Conservation (phyloP, 441 rosid genomes). For the Bocquillonia castaneifolia region DNA sequence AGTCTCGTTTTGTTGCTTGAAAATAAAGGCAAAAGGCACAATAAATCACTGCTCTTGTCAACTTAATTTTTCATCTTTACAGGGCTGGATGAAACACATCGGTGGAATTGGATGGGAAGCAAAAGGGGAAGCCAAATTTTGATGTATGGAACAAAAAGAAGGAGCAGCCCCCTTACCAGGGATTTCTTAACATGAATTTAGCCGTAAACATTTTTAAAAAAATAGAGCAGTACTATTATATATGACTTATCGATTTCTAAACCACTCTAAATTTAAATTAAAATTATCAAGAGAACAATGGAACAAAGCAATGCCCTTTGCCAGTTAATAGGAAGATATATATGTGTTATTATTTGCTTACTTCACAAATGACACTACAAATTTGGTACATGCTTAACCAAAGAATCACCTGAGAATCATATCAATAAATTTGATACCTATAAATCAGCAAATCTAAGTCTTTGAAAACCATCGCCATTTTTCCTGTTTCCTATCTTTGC, state of each 20-base stretch:
- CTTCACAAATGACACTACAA: constrained; percentile 28
- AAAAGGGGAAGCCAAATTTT: constrained; percentile 25
- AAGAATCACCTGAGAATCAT: too few species aligned
- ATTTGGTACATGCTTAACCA: constrained; percentile 27
- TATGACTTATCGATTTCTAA: too few species aligned
- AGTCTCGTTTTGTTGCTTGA: constrained; percentile 53
- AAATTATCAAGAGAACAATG: constrained; percentile 21
- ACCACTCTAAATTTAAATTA: constrained; percentile 22
- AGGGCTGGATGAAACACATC: constrained; percentile 48
- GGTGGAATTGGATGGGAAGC: constrained; percentile 36
- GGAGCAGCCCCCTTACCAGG: constrained; percentile 47
- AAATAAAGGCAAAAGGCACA: constrained; percentile 44
- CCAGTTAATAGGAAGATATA: constrained; percentile 36
- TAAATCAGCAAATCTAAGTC: too few species aligned
- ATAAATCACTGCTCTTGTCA: constrained; percentile 44
- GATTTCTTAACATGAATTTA: constrained; percentile 31
- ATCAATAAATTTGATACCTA: too few species aligned
- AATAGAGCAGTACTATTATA: constrained; percentile 20
- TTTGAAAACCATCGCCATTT: too few species aligned
- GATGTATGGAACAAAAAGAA: constrained; percentile 25
- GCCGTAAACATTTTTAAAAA: constrained; percentile 31
- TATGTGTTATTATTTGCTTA: constrained; percentile 39
- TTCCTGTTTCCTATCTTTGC: too few species aligned
- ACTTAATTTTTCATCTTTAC: constrained; percentile 43
- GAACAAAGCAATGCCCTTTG: constrained; percentile 28